Conservation (phyloP, 495 filamentous ascomycete genomes). For the Talaromyces wortmannii region DNA sequence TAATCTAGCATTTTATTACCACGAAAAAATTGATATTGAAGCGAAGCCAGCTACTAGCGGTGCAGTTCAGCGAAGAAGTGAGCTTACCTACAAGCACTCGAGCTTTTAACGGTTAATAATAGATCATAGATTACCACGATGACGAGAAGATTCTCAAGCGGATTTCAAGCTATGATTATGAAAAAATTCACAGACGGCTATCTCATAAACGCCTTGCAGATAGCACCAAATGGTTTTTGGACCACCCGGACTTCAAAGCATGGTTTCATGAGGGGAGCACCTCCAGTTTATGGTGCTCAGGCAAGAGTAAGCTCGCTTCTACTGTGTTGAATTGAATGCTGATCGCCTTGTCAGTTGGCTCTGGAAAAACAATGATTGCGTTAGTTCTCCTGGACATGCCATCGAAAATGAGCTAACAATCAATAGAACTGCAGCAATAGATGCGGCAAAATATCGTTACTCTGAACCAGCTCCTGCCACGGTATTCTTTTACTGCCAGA, state of each 20-base stretch:
- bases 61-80: too few species aligned
- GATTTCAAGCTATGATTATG: constrained; percentile 17
- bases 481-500: constrained; percentile 7
- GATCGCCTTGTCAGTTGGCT: constrained; percentile 14
- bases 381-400: constrained; percentile 4
- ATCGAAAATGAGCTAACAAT: not conserved
- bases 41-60: too few species aligned
- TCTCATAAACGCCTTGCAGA: constrained; percentile 8
- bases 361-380: constrained; percentile 19
- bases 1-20: too few species aligned
- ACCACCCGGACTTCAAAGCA: constrained; percentile 12
- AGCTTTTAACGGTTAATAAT: not conserved
- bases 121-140: not conserved
- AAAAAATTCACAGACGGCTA: constrained; percentile 13
- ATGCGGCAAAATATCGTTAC: constrained; percentile 5
- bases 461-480: not conserved
- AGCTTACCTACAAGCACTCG: not conserved
- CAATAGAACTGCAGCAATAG: constrained; percentile 10
- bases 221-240: constrained; percentile 14
- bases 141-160: not conserved
- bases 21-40: too few species aligned
- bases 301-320: constrained; percentile 14
- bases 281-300: constrained; percentile 17
- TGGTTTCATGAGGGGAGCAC: constrained; percentile 8
- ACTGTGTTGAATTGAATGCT: constrained; percentile 1